These are phyloP conservation scores for Cryptococcus sp. DNA, from an alignment of 1,284 basidiomycete genomes.

Conservation along the genomic window DNA sequence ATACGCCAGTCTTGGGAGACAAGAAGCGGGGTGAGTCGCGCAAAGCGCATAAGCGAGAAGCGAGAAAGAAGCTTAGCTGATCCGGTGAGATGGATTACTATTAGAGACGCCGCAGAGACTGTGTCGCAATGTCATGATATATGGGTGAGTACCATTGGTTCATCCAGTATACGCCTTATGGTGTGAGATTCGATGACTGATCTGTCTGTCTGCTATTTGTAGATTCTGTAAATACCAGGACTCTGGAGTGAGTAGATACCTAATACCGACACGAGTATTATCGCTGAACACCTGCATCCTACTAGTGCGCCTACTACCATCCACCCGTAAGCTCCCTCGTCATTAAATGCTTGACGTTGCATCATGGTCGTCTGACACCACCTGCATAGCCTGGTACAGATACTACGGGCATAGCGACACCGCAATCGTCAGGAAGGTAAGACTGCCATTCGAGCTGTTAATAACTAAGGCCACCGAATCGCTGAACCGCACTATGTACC, in stretches of 20 bases:
- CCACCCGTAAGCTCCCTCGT: slow-evolving; percentile 65
- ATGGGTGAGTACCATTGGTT: slow-evolving; percentile 61
- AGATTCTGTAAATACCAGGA: slow-evolving; percentile 83
- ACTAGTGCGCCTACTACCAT: slow-evolving; percentile 72
- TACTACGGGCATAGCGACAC: slow-evolving; percentile 7
- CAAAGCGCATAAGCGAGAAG: background rate
- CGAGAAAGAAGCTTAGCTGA: background rate
- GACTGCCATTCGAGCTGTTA: background rate
- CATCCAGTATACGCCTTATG: slow-evolving; percentile 1
- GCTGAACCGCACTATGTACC: too few species aligned
- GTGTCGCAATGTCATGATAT: slow-evolving; percentile 83
- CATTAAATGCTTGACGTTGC: background rate
- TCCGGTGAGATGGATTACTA: background rate
- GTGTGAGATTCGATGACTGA: background rate
- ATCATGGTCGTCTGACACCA: background rate
- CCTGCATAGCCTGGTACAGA: slow-evolving; percentile 16
- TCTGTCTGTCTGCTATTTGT: background rate
- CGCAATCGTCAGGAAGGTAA: slow-evolving; percentile 12
- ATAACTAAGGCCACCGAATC: too few species aligned
- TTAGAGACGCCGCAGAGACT: slow-evolving; percentile 62
- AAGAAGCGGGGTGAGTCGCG: slow-evolving; percentile 37
- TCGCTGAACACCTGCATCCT: slow-evolving; percentile 9
- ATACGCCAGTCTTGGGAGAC: slow-evolving; percentile 9
- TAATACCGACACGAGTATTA: background rate
- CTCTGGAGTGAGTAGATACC: slow-evolving; percentile 60